phyloP scores from a whole-genome alignment of 495 filamentous ascomycete species.

The Penicillium diatomitis region DNA sequence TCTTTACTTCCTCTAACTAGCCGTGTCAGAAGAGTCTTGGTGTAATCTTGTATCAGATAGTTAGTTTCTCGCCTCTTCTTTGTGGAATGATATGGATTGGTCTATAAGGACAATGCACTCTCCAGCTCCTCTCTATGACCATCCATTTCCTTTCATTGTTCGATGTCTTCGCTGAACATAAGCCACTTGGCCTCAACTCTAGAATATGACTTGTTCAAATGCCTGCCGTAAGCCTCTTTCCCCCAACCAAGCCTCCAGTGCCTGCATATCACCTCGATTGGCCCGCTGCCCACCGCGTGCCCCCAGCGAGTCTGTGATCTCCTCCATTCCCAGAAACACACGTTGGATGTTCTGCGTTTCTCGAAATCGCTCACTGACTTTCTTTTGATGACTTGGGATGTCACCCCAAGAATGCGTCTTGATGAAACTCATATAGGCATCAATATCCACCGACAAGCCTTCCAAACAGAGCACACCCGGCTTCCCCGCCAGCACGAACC shows the following conservation, averaged over 20 bases:
- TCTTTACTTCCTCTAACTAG: too few species aligned
- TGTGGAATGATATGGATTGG: too few species aligned
- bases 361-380: conserved; percentile 32
- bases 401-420: conserved; percentile 38
- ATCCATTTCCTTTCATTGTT: too few species aligned
- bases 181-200: neutral
- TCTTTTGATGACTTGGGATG: conserved; percentile 36
- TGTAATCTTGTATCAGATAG: too few species aligned
- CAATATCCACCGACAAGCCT: conserved; percentile 23
- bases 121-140: too few species aligned
- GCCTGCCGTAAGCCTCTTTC: conserved; percentile 23
- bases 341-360: conserved; percentile 21
- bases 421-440: conserved; percentile 35
- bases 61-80: too few species aligned
- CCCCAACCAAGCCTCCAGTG: conserved; percentile 30
- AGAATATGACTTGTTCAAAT: conserved; percentile 32
- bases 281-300: conserved; percentile 30
- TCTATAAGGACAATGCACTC: too few species aligned
- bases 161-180: too few species aligned
- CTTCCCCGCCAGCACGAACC: conserved; percentile 33
- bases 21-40: too few species aligned
- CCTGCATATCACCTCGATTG: conserved; percentile 39
- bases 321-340: conserved; percentile 31
- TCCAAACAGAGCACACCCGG: conserved; percentile 34
- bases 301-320: conserved; percentile 33